Evolutionary conservation across 345 rosid genomes (phyloP).

Genomic region (Moringa oleifera): DNA sequence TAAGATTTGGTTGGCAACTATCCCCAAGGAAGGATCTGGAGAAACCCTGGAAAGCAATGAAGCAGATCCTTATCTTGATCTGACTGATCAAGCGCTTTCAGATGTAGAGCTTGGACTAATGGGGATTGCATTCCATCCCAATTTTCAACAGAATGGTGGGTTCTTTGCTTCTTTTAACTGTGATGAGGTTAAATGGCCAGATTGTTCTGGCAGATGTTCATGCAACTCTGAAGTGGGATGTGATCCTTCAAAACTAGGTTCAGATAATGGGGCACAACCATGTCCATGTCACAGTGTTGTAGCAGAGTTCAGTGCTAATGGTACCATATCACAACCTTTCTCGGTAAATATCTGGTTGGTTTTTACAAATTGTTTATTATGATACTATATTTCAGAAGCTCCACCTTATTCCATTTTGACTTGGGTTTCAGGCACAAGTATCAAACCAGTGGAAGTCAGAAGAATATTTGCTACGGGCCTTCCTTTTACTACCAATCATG

Average conservation of each 20-base stretch:
- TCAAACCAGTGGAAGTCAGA: constrained; percentile 73
- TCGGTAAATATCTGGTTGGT: constrained; percentile 36
- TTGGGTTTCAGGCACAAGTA: constrained; percentile 61
- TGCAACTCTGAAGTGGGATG: constrained; percentile 81
- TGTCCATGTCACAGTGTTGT: constrained; percentile 71
- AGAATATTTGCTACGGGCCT: constrained; percentile 94
- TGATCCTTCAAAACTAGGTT: constrained; percentile 69
- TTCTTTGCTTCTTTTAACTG: constrained; percentile 86
- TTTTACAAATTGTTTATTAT: not conserved
- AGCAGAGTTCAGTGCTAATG: constrained; percentile 66
- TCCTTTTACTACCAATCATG: constrained; percentile 76
- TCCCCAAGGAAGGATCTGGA: constrained; percentile 72
- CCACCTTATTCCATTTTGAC: too few species aligned
- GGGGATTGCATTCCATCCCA: constrained; percentile 87
- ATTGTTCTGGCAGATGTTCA: constrained; percentile 73
- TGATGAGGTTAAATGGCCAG: constrained; percentile 60
- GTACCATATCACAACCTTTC: constrained; percentile 45
- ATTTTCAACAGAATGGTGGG: constrained; percentile 61
- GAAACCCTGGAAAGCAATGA: constrained; percentile 45
- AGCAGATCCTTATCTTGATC: constrained; percentile 66
- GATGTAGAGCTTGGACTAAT: constrained; percentile 63
- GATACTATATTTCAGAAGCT: not conserved
- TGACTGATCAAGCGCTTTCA: constrained; percentile 65
- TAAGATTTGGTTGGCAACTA: constrained; percentile 66
- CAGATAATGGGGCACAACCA: constrained; percentile 59